A percentile compares a stretch with the other conserved stretches of the same genome.
Evolutionary conservation across 2,329 filamentous ascomycete species (phyloP).

Genomic region (Colletotrichum australisinense): DNA sequence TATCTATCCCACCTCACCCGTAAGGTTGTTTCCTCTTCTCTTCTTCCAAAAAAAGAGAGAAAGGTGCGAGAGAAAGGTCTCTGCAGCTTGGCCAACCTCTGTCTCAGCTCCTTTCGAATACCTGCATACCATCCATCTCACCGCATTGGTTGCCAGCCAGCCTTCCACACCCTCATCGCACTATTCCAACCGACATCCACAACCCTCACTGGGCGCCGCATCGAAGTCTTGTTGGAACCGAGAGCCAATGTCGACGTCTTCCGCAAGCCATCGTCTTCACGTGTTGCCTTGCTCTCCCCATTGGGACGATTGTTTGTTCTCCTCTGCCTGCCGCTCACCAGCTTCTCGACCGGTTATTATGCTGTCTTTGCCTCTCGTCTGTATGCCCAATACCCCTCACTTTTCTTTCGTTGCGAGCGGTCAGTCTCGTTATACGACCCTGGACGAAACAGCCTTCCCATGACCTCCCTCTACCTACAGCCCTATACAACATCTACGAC

Average conservation of each 20-base stretch:
- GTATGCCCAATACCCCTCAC: constrained; percentile 25
- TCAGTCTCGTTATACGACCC: background rate
- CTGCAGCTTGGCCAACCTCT: background rate
- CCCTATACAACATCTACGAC: background rate
- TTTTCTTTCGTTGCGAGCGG: constrained; percentile 10
- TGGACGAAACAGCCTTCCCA: background rate
- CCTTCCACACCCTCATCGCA: background rate
- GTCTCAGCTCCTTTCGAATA: background rate
- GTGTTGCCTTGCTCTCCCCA: background rate
- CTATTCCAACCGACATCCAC: background rate
- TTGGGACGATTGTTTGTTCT: background rate
- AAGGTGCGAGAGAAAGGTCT: background rate
- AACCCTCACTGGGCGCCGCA: constrained; percentile 7
- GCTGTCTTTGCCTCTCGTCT: background rate
- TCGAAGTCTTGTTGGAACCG: background rate
- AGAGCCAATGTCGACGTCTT: constrained; percentile 10
- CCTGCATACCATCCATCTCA: background rate
- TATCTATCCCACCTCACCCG: background rate
- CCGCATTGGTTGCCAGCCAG: background rate
- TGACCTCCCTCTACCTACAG: background rate
- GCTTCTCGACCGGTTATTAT: constrained; percentile 26
- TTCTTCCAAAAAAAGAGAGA: background rate
- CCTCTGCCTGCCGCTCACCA: constrained; percentile 4
- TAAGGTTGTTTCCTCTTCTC: background rate
- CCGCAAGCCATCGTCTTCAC: background rate